Base-by-base conservation (phyloP, 805 yeast genomes). In the Ogataea salicorniae region DNA sequence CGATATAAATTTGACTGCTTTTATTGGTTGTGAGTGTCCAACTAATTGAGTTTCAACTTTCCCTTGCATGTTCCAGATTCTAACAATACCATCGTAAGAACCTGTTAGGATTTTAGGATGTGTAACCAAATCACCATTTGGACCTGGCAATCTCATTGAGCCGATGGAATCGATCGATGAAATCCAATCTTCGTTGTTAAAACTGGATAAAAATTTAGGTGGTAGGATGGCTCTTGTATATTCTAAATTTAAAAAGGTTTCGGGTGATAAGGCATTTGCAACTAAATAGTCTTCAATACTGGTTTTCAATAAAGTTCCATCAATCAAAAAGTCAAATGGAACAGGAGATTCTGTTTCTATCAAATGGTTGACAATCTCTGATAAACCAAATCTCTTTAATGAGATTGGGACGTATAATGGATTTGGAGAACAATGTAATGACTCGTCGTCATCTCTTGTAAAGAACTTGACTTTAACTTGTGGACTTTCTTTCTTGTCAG, bases 181-280 rank as follows among this genome's bases (percentile, higher is more conserved):
- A 22, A 94, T 80, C 99, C 99, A 94, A 68, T 94, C 99, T 52
- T 92, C 96, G 61, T 92, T 90, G 61, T 82, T 80, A 68, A 84
- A 94, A 40, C 95, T 83, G 3, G 95, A 89, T 53, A 90, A 72
- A 61, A 80, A 91, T 23, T 92, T 82, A n/a, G 99, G 99, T 17
- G 99, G 99, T 44, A 92, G 76, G 36, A 90, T 84, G 1, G 97
- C 90, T 56, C 96, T 77, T 13, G 96, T 88, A 70, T 94, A 94
- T 63, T 94, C 99, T 41, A 94, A 71, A 29, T 81, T 81, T 51
- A 94, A 65, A 46, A 83, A 79, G 1, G 87, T 78, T 74, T 94
- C 99, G 26, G 83, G 76, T 2, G 96, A 87, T 37, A 91, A 72
- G 7, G 91, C 98, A 53, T 87, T 78, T 43, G 77, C 70, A 15